These are phyloP conservation scores for Actinomucor elegans DNA, from an alignment of 371 early-diverging fungal species.

Conservation along the genomic window DNA sequence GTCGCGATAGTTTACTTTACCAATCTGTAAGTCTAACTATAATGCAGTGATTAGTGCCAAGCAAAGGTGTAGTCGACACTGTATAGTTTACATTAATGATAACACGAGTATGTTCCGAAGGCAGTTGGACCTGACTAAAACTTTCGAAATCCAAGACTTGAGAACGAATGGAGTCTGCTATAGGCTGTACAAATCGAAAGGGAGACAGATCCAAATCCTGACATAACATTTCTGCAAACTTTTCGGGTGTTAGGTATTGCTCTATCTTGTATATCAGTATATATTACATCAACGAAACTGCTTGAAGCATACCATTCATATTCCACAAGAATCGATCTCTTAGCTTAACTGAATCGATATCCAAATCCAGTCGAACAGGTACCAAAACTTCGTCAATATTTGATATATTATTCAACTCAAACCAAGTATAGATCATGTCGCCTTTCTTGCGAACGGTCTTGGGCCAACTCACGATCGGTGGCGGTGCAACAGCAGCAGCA, in stretches of 20 bases:
- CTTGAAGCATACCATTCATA: slow-evolving; percentile 56
- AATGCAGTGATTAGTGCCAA: not conserved
- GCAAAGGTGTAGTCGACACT: not conserved
- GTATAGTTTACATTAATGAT: slow-evolving; percentile 39
- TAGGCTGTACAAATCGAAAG: slow-evolving; percentile 58
- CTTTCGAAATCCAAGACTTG: slow-evolving; percentile 53
- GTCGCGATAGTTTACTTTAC: slow-evolving; percentile 82
- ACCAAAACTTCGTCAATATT: slow-evolving; percentile 66
- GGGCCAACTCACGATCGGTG: slow-evolving; percentile 4
- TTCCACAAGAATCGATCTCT: slow-evolving; percentile 86
- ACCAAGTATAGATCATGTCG: slow-evolving; percentile 19
- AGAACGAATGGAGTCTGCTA: slow-evolving; percentile 81
- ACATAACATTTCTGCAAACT: slow-evolving; percentile 89
- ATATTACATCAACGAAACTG: not conserved
- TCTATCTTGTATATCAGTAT: slow-evolving; percentile 43
- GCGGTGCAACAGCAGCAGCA: not conserved
- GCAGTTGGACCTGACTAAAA: slow-evolving; percentile 36
- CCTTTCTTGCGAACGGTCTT: slow-evolving; percentile 36
- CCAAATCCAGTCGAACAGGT: slow-evolving; percentile 82
- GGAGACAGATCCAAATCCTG: slow-evolving; percentile 74
- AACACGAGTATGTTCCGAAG: slow-evolving; percentile 34
- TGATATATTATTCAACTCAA: slow-evolving; percentile 53
- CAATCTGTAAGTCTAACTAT: slow-evolving; percentile 87
- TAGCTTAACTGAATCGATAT: slow-evolving; percentile 73
- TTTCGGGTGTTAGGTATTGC: slow-evolving; percentile 83